These are phyloP conservation scores for Macadamia tetraphylla DNA, from an alignment of 164 flowering plant genomes.

Conservation along the genomic window DNA sequence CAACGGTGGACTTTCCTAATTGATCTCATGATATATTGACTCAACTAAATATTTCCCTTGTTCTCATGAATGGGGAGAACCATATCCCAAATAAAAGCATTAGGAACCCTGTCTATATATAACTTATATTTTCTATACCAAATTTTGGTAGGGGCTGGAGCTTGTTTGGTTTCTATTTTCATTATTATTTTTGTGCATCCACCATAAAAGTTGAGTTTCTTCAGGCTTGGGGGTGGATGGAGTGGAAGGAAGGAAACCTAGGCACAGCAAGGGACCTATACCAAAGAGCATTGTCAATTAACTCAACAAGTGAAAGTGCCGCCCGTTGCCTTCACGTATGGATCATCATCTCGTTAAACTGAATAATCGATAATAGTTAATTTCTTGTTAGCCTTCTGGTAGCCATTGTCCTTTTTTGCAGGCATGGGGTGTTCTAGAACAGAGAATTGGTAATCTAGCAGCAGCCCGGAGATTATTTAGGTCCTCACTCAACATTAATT, in stretches of 20 bases:
- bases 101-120: neutral
- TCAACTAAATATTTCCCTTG: too few species aligned
- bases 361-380: neutral
- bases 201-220: constrained; percentile 8
- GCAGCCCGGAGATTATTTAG: constrained; percentile 86
- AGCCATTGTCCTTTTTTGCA: constrained; percentile 19
- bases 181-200: neutral
- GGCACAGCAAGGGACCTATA: constrained; percentile 70
- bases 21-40: neutral
- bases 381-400: neutral
- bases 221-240: constrained; percentile 99
- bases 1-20: too few species aligned
- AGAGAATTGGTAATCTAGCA: constrained; percentile 71
- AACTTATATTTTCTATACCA: too few species aligned
- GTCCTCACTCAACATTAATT: constrained; percentile 78
- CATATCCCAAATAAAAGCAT: too few species aligned
- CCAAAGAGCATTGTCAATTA: constrained; percentile 68
- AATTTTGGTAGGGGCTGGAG: too few species aligned
- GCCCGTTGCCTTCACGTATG: constrained; percentile 93
- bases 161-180: neutral
- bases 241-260: constrained; percentile 96
- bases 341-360: neutral
- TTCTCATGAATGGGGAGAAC: too few species aligned
- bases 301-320: constrained; percentile 78
- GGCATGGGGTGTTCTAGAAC: constrained; percentile 99